Conservation (phyloP, 306 rosid species). For the Fagus crenata region DNA sequence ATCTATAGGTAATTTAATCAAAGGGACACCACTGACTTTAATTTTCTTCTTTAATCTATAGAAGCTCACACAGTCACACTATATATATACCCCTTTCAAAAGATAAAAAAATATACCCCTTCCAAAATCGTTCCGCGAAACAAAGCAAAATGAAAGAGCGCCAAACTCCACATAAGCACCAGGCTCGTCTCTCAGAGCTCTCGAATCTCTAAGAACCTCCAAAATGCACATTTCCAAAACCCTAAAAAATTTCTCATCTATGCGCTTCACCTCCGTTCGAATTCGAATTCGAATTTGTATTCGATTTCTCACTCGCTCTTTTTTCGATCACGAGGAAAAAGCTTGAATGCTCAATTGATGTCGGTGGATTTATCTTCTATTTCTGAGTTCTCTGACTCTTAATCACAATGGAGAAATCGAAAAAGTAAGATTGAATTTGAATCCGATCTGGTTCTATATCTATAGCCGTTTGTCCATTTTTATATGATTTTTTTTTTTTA, state of each 20-base stretch:
- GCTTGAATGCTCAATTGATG: constrained; percentile 21
- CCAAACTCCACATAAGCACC: constrained; percentile 22
- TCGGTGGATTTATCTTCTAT: constrained; percentile 18
- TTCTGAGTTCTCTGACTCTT: constrained; percentile 16
- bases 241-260: neutral
- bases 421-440: constrained; percentile 8
- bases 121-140: constrained; percentile 10
- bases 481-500: neutral
- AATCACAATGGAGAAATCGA: constrained; percentile 18
- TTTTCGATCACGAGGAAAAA: constrained; percentile 27
- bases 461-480: neutral
- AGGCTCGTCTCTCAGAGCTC: constrained; percentile 27
- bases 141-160: constrained; percentile 20
- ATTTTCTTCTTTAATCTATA: too few relatives aligned
- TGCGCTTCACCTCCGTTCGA: neutral
- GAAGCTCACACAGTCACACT: too few relatives aligned
- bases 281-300: neutral
- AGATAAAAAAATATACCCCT: too few relatives aligned
- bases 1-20: too few relatives aligned
- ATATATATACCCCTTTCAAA: too few relatives aligned
- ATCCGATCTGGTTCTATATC: neutral
- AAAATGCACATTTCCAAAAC: constrained; percentile 13
- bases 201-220: constrained; percentile 12
- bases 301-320: constrained; percentile 3
- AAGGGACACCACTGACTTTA: too few relatives aligned